Base-by-base conservation (phyloP, 495 filamentous ascomycete genomes). In the Penicillium argentinense region DNA sequence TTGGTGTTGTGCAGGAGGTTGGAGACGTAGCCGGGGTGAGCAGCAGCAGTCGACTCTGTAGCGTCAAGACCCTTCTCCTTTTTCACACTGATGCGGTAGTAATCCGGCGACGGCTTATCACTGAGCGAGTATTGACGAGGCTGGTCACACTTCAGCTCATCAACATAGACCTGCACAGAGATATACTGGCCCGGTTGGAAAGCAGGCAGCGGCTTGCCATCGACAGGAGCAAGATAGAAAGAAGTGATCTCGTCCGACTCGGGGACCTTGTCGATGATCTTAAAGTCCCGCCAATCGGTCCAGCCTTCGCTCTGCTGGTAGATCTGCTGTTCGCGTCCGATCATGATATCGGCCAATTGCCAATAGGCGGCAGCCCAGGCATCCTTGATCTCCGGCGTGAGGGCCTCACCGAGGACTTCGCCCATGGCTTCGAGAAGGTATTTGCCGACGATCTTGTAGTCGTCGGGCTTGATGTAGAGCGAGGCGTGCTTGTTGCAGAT, bases 401-500 rank as follows among this genome's bases (percentile, higher is more conserved):
- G 75, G 6, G 84, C 85, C 14, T 78, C 75, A 9, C 84, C 84
- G 1, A 89, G 76, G 0, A 89, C 82, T 38, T 78, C 59, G 39
- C 77, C 77, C 71, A 91, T 86, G 23, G 84, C 83, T 39, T 75
- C 77, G 40, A 91, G 73, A 6, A 89, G 77, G 64, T 80, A 75
- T 53, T 75, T 76, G 43, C 81, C 86, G 22, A 91, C 86, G 39
- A 86, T 78, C 33, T 76, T 59, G 68, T 89, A 89, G 47, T 86
- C 77, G 6, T 78, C 83, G 17, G 86, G 79, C 45, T 76, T 65
- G 53, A 91, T 81, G 64, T 81, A 81, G 23, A 89, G 78, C 0
- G 81, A 85, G 32, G 80, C 85, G 52, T 91, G 86, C 66, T 88
- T 89, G 63, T 86, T 76, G 59, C 83, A 82, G 59, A 91, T 88